These are phyloP conservation scores for Thyridium curvatum DNA, from an alignment of 2,329 filamentous ascomycete genomes.

Conservation along the genomic window DNA sequence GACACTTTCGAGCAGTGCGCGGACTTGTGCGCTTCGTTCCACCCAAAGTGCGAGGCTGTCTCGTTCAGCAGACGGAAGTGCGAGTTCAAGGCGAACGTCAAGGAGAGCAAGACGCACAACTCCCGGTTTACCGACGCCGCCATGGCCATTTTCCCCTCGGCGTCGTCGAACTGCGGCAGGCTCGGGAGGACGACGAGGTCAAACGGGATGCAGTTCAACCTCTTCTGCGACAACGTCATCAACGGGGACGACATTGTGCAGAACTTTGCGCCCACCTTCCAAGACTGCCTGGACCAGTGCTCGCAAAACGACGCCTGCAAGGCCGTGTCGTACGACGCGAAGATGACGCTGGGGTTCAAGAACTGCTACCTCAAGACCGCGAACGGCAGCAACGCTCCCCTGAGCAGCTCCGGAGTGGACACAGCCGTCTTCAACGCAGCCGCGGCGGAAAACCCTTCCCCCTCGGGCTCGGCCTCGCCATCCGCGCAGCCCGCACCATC, in stretches of 20 bases:
- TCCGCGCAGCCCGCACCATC: neutral
- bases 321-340: constrained; percentile 18
- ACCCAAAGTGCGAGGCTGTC: constrained; percentile 19
- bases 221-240: constrained; percentile 18
- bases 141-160: constrained; percentile 16
- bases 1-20: constrained; percentile 16
- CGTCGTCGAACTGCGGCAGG: constrained; percentile 17
- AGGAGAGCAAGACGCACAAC: constrained; percentile 8
- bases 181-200: constrained; percentile 10
- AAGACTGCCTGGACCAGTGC: constrained; percentile 20
- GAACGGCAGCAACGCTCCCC: constrained; percentile 6
- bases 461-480: neutral
- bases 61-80: constrained; percentile 18
- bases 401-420: constrained; percentile 15
- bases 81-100: constrained; percentile 15
- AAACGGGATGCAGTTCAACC: constrained; percentile 11
- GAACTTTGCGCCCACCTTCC: constrained; percentile 17
- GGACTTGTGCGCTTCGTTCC: constrained; percentile 20
- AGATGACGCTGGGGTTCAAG: constrained; percentile 18
- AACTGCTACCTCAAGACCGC: constrained; percentile 22
- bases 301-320: constrained; percentile 14
- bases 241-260: constrained; percentile 18
- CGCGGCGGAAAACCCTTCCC: too few relatives aligned
- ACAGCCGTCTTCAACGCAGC: constrained; percentile 13
- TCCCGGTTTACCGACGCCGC: constrained; percentile 15